A percentile compares a stretch with the other conserved stretches of the same genome.
Conservation (phyloP, 306 rosid genomes). For the barrel medic (Medicago truncatula) region DNA sequence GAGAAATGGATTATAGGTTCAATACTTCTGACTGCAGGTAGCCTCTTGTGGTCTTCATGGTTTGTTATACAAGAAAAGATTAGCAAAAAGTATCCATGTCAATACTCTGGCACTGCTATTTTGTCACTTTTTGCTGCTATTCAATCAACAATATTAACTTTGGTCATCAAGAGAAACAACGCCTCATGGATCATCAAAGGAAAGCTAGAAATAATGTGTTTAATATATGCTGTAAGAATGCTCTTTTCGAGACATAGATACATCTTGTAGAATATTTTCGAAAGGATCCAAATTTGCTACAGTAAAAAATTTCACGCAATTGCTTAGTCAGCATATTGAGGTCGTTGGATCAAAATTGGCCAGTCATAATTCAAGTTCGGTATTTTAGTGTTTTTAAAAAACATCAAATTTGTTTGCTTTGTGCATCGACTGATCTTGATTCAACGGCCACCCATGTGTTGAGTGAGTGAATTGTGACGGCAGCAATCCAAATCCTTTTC, state of each 20-base stretch:
- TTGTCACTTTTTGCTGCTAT: constrained; percentile 70
- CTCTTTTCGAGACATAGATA: constrained; percentile 8
- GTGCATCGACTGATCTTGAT: not conserved
- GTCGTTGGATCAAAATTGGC: not conserved
- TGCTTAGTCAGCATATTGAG: not conserved
- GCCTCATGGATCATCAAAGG: constrained; percentile 67
- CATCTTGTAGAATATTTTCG: constrained; percentile 12
- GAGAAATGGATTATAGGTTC: constrained; percentile 75
- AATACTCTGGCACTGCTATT: constrained; percentile 84
- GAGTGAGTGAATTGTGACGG: not conserved
- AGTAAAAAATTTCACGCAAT: not conserved
- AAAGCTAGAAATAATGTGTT: constrained; percentile 60
- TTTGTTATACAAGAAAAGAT: constrained; percentile 80
- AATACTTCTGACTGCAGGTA: constrained; percentile 55
- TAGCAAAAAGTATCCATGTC: constrained; percentile 67
- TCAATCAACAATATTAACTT: constrained; percentile 65
- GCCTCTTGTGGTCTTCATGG: constrained; percentile 90
- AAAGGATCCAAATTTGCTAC: not conserved
- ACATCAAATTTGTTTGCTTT: not conserved
- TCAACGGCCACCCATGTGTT: not conserved
- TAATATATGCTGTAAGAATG: constrained; percentile 72
- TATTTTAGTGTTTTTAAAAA: not conserved
- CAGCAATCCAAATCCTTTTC: not conserved
- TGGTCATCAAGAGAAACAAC: constrained; percentile 56
- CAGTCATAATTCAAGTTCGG: not conserved